Evolutionary conservation across 371 early-diverging fungal genomes (phyloP).

Genomic region (Mucor irregularis): DNA sequence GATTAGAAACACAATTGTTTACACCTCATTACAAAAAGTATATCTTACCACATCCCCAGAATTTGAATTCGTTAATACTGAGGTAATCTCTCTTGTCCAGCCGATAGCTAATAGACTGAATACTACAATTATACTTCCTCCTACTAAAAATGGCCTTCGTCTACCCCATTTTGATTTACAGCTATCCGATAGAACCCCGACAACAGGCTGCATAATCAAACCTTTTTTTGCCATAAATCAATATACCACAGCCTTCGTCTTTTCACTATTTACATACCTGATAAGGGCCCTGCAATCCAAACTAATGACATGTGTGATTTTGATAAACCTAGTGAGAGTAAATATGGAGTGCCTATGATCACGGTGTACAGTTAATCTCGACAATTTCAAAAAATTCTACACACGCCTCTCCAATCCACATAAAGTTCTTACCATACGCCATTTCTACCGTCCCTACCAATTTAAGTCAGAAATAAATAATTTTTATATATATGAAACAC

Average conservation of each 20-base stretch:
- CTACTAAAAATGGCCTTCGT: slow-evolving; percentile 73
- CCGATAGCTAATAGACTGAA: slow-evolving; percentile 73
- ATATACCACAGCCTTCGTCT: not conserved
- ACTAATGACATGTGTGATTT: slow-evolving; percentile 87
- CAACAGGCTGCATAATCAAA: slow-evolving; percentile 81
- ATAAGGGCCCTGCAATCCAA: slow-evolving; percentile 97
- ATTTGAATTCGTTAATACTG: slow-evolving; percentile 36
- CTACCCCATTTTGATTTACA: slow-evolving; percentile 71
- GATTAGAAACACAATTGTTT: no score
- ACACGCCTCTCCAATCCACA: not conserved
- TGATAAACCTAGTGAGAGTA: slow-evolving; percentile 82
- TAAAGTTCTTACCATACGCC: slow-evolving; percentile 51
- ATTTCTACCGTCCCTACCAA: slow-evolving; percentile 71
- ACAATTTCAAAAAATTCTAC: no score
- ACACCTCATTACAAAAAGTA: no score
- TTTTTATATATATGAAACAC: not conserved
- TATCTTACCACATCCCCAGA: slow-evolving; percentile 38
- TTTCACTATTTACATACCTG: slow-evolving; percentile 54
- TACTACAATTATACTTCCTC: slow-evolving; percentile 67
- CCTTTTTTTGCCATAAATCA: slow-evolving; percentile 38
- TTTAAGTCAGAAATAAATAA: not conserved
- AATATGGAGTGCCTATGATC: slow-evolving; percentile 84
- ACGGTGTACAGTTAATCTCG: no score
- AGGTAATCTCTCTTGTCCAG: slow-evolving; percentile 77
- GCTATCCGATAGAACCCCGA: slow-evolving; percentile 76